Conservation (phyloP, 2,329 filamentous ascomycete genomes). For the Neospermospora avenae region DNA sequence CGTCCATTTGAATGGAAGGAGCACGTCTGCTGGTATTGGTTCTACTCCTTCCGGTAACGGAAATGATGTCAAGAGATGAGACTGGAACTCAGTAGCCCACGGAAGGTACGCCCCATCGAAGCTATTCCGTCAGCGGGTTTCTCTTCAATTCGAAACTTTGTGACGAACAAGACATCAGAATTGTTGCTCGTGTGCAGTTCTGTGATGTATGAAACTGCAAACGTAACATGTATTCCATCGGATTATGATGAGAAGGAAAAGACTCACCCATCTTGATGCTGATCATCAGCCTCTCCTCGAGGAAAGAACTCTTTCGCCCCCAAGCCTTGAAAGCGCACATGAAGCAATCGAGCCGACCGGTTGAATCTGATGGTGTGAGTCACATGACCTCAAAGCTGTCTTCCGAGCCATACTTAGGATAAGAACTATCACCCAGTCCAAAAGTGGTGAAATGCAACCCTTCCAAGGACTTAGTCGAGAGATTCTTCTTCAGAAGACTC, state of each 20-base stretch:
- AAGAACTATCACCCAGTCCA: conserved; percentile 91
- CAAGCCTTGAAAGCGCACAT: conserved; percentile 78
- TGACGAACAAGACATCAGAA: background rate
- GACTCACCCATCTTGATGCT: conserved; percentile 85
- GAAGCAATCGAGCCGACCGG: conserved; percentile 84
- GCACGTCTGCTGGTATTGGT: conserved; percentile 70
- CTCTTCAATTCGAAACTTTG: no score
- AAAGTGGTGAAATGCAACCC: conserved; percentile 77
- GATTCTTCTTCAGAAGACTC: conserved; percentile 72
- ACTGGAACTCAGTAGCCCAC: conserved; percentile 69
- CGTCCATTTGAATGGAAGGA: conserved; percentile 73
- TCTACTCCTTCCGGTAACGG: conserved; percentile 65
- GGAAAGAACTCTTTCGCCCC: conserved; percentile 75
- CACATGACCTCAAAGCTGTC: background rate
- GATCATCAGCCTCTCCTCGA: conserved; percentile 85
- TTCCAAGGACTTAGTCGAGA: conserved; percentile 67
- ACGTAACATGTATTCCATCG: no score
- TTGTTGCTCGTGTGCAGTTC: no score
- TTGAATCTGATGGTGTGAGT: conserved; percentile 64
- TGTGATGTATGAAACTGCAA: no score
- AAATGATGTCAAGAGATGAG: conserved; percentile 61
- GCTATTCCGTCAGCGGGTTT: conserved; percentile 41
- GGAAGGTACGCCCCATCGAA: conserved; percentile 78
- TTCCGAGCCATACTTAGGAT: conserved; percentile 65
- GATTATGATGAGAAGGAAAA: background rate